Conservation (phyloP, 2,329 filamentous ascomycete genomes). For the Ophiostoma sp. region DNA sequence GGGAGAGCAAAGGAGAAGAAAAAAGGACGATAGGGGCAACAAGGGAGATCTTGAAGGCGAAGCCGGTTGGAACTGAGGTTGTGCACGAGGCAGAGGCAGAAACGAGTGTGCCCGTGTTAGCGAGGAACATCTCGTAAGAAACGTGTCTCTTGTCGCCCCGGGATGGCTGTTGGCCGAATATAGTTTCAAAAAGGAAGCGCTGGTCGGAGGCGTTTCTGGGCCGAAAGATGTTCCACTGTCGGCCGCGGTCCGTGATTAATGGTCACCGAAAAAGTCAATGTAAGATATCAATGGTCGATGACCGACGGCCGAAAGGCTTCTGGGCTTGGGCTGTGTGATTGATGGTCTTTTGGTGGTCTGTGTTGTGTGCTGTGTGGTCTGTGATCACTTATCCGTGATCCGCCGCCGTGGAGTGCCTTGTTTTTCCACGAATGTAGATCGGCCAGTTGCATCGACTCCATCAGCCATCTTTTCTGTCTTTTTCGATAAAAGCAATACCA, state of each 20-base stretch:
- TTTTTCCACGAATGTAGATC: not conserved
- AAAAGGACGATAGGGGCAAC: not conserved
- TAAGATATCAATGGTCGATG: not conserved
- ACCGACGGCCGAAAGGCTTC: not conserved
- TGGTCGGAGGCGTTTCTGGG: not conserved
- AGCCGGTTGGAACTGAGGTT: not conserved
- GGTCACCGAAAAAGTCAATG: not conserved
- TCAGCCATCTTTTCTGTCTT: not conserved
- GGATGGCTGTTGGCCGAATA: not conserved
- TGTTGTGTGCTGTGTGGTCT: not conserved
- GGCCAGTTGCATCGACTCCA: not conserved
- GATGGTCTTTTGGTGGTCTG: not conserved
- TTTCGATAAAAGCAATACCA: not conserved
- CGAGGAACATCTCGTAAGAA: not conserved
- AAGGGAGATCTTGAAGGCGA: not conserved
- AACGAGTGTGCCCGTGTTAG: not conserved
- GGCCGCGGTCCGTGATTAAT: not conserved
- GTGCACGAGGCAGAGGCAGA: not conserved
- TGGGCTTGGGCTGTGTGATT: not conserved
- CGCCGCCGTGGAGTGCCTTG: not conserved
- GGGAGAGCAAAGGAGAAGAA: not conserved
- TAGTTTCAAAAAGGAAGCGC: not conserved
- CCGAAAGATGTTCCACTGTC: not conserved
- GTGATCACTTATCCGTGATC: not conserved
- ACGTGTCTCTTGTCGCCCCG: not conserved